Evolutionary conservation across 192 early-diverging fungal genomes (phyloP).

Genomic region (Entophlyctis helioformis): DNA sequence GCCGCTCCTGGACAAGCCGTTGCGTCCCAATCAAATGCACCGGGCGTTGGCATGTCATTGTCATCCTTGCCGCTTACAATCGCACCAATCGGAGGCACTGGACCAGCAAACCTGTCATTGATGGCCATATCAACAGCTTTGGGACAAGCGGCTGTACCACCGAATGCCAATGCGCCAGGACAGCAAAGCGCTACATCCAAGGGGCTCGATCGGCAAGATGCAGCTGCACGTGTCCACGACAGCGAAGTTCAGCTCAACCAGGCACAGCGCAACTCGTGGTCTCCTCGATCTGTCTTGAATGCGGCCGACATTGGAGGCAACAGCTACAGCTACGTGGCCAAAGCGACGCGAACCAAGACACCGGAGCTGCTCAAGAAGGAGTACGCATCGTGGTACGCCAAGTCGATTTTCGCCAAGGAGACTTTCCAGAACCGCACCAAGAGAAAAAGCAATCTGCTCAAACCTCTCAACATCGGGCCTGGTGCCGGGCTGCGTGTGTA

Average conservation of each 20-base stretch:
- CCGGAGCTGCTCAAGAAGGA: constrained; percentile 4
- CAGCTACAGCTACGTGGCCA: not conserved
- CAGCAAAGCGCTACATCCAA: no score
- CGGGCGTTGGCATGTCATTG: no score
- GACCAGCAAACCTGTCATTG: no score
- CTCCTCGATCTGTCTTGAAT: not conserved
- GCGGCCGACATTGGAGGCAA: not conserved
- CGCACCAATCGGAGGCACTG: no score
- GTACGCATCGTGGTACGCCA: constrained; percentile 18
- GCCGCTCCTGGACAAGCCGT: no score
- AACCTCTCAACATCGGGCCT: not conserved
- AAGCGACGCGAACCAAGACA: not conserved
- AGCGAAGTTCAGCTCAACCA: not conserved
- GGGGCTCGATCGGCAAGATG: no score
- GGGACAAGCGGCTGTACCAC: no score
- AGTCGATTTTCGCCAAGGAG: constrained; percentile 12
- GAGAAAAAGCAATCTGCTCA: constrained; percentile 1
- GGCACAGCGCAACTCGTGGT: not conserved
- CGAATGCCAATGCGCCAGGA: no score
- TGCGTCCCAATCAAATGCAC: no score
- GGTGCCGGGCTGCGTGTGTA: constrained; percentile 4
- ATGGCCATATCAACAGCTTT: no score
- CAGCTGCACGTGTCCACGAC: no score
- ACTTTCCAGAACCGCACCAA: not conserved
- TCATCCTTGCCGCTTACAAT: no score